phyloP scores from a whole-genome alignment of 129 eudicot genomes.

The Tagetes erecta region DNA sequence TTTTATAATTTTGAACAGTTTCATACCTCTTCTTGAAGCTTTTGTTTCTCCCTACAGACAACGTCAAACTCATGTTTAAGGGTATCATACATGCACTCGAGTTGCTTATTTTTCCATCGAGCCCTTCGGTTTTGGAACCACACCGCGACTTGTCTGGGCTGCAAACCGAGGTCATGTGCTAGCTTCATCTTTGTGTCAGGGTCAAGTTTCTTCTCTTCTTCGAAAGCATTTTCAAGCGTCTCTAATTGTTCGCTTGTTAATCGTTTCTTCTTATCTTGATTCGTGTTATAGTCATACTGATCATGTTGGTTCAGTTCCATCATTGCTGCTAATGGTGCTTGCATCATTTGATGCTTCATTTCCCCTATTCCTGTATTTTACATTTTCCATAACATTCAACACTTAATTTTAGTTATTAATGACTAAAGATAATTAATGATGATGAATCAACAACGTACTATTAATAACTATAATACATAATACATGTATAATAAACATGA shows the following conservation, averaged over 20 bases:
- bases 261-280: conserved; percentile 62
- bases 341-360: conserved; percentile 48
- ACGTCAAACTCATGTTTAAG: conserved; percentile 69
- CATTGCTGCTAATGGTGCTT: conserved; percentile 30
- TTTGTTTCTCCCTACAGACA: conserved; percentile 67
- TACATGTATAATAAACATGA: too few relatives aligned
- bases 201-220: conserved; percentile 82
- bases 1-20: neutral
- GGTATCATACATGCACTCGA: conserved; percentile 66
- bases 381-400: conserved; percentile 11
- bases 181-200: conserved; percentile 82
- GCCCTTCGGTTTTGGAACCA: conserved; percentile 94
- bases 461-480: too few relatives aligned
- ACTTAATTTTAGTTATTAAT: neutral
- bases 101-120: conserved; percentile 91
- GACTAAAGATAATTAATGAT: too few relatives aligned
- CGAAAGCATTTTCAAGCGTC: conserved; percentile 67
- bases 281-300: conserved; percentile 25
- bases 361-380: conserved; percentile 35
- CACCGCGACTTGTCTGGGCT: conserved; percentile 84
- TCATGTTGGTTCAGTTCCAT: conserved; percentile 41
- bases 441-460: too few relatives aligned
- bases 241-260: conserved; percentile 69
- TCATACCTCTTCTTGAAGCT: conserved; percentile 77
- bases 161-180: conserved; percentile 76